Evolutionary conservation across 1,139 yeast species (phyloP), one percentile per base, ranked within the genome.

Genomic region (Candida tropicalis): DNA sequence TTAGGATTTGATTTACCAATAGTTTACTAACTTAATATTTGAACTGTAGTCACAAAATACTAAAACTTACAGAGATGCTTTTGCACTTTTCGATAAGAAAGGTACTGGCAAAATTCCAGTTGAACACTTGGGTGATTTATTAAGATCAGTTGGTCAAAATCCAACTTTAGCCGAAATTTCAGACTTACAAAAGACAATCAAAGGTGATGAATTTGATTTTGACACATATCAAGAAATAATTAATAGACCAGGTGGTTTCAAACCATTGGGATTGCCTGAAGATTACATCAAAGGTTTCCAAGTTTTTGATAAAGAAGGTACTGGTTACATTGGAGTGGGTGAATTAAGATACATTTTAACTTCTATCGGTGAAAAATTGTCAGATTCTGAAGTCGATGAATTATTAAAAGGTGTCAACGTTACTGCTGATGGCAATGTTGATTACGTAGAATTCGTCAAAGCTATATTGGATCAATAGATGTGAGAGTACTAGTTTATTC

Each of bases 201-300:
- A 62, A 40, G 69, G 76, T 43, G 59, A 60, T 46, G 78, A 77
- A 48, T 75, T 85, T 53, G 90, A 86, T 59, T 88, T 84, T 56
- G 93, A 84, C 43, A 81, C 90, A 12, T 89, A 87, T 65, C 82
- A 84, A 51, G 80, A 81, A 64, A 78, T 88, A 56, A 84, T 88
- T 55, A 83, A 84, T 63, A 82, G 96, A 66, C 96, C 95, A 39
- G 91, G 87, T 57, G 96, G 96, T 0, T 89, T 88, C 78, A 85
- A 86, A 66, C 84, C 91, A 27, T 77, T 87, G 49, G 96, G 96
- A n/a, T 87, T 86, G 57, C 93, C 96, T 20, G 99, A 93, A 62
- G 99, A 93, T 66, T 93, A 93, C 68, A 82, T 93, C 59, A 87
- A 95, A 60, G 99, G 98, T 1, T 93, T 93, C 80, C 98, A 93